These are phyloP conservation scores for Pezicula neosporulosa DNA, from an alignment of 2,329 filamentous ascomycete species.

Conservation along the genomic window DNA sequence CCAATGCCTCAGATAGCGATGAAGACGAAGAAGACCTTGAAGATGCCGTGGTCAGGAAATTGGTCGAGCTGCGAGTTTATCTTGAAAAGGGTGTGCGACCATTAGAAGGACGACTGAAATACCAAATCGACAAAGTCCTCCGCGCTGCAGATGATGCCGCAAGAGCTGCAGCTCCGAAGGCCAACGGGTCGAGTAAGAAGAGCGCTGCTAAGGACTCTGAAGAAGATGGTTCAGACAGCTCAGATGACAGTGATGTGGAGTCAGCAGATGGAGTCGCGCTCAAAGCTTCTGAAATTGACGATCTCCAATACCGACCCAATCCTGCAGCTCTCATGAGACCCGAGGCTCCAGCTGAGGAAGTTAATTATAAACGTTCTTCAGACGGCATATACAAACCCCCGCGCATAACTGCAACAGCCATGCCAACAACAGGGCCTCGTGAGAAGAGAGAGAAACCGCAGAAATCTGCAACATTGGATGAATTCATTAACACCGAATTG, in stretches of 20 bases:
- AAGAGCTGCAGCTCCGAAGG: constrained; percentile 4
- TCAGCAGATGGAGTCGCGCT: constrained; percentile 17
- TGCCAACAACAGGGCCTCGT: constrained; percentile 58
- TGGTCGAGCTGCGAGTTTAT: constrained; percentile 89
- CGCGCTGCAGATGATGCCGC: constrained; percentile 62
- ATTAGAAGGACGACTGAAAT: constrained; percentile 84
- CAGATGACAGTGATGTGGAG: constrained; percentile 30
- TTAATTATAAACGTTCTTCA: constrained; percentile 28
- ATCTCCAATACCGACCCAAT: constrained; percentile 61
- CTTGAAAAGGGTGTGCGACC: constrained; percentile 90
- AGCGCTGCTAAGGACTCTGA: constrained; percentile 15
- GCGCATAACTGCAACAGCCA: constrained; percentile 79
- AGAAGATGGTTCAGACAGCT: constrained; percentile 24
- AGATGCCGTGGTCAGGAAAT: constrained; percentile 73
- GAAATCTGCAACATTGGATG: constrained; percentile 84
- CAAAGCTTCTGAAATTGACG: constrained; percentile 41
- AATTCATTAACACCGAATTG: constrained; percentile 84
- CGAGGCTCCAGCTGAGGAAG: constrained; percentile 15
- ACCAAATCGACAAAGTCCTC: constrained; percentile 93
- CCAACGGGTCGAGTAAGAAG: constrained; percentile 7
- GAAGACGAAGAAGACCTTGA: constrained; percentile 44
- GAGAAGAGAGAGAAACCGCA: constrained; percentile 48
- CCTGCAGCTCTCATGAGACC: constrained; percentile 38
- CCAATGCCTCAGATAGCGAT: constrained; percentile 27
- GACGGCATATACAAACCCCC: constrained; percentile 86